These are phyloP conservation scores for Podospora fimiseda DNA, from an alignment of 495 filamentous ascomycete genomes.

Conservation along the genomic window DNA sequence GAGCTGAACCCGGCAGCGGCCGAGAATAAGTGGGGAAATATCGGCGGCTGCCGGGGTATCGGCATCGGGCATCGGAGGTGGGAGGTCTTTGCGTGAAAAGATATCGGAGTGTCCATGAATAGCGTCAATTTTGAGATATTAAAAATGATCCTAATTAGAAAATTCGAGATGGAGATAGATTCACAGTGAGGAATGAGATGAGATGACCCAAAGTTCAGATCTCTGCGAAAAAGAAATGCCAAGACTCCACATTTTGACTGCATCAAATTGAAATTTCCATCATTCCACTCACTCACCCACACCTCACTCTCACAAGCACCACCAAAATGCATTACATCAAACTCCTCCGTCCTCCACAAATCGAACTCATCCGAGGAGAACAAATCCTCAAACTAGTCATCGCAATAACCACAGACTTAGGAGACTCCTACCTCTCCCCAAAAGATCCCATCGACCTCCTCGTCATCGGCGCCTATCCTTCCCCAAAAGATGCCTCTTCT, in stretches of 20 bases:
- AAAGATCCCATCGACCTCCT: constrained; percentile 53
- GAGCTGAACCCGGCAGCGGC: constrained; percentile 1
- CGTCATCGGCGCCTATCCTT: constrained; percentile 39
- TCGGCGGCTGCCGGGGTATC: constrained; percentile 2
- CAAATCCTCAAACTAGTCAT: constrained; percentile 44
- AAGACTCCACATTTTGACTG: neutral
- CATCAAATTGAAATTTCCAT: neutral
- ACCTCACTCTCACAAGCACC: neutral
- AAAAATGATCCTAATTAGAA: no score
- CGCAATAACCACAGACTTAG: constrained; percentile 85
- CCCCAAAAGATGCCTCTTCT: constrained; percentile 44
- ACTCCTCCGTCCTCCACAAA: constrained; percentile 59
- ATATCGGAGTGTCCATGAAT: neutral
- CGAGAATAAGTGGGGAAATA: neutral
- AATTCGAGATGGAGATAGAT: no score
- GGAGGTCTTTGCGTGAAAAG: neutral
- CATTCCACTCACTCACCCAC: neutral
- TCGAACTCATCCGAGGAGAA: constrained; percentile 31
- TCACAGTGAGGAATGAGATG: no score
- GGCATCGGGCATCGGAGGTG: neutral
- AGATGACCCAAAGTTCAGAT: no score
- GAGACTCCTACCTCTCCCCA: constrained; percentile 73
- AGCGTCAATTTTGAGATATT: no score
- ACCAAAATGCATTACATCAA: constrained; percentile 65
- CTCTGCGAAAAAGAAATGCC: neutral